Percentiles rank a stretch among this genome's conserved stretches.
Evolutionary conservation across 345 rosid species (phyloP).

Genomic region (Geranium rotundifolium): DNA sequence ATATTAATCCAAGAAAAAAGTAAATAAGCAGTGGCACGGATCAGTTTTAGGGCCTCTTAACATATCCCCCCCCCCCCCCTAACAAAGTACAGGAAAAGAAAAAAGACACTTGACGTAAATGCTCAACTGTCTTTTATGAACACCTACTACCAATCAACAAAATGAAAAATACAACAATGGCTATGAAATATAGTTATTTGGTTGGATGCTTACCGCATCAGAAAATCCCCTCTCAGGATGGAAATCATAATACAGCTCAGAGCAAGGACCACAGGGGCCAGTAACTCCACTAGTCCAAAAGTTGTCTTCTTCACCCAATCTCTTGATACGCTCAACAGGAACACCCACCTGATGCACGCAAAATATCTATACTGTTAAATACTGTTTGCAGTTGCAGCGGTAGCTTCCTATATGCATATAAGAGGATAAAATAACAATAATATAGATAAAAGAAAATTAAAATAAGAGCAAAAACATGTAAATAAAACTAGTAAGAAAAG

Average conservation of each 20-base stretch:
- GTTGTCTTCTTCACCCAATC: constrained; percentile 91
- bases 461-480: too few relatives aligned
- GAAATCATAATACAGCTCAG: constrained; percentile 90
- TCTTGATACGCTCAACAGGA: constrained; percentile 64
- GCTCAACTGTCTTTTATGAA: not conserved
- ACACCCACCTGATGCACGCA: constrained; percentile 50
- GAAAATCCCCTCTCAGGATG: constrained; percentile 65
- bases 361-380: not conserved
- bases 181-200: not conserved
- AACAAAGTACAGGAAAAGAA: not conserved
- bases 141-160: not conserved
- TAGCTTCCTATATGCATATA: not conserved
- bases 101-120: not conserved
- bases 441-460: too few relatives aligned
- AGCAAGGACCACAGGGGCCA: constrained; percentile 98
- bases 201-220: constrained; percentile 27
- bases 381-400: not conserved
- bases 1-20: constrained; percentile 10
- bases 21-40: not conserved
- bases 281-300: constrained; percentile 92
- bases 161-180: not conserved
- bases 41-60: too few relatives aligned
- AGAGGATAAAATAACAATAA: too few relatives aligned
- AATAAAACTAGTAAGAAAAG: too few relatives aligned
- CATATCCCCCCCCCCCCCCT: too few relatives aligned